A percentile compares a stretch with the other conserved stretches of the same genome.
Conservation (phyloP, 2,329 filamentous ascomycete species). For the Hysterium pulicare region DNA sequence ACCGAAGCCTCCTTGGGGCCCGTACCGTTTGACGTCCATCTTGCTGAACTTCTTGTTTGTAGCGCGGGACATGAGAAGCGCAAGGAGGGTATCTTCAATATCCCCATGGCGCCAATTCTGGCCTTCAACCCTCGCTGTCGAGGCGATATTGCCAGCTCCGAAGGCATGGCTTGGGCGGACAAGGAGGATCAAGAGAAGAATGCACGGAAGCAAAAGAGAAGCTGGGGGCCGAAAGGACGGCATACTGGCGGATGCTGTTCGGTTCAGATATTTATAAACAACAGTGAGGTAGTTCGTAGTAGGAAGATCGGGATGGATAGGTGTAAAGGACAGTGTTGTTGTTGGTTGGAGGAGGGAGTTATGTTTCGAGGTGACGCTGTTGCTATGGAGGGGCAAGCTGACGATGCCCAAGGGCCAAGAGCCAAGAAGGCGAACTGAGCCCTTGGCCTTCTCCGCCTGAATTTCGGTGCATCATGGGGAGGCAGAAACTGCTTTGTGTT, state of each 20-base stretch:
- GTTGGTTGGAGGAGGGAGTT: not conserved
- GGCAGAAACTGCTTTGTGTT: too few species aligned
- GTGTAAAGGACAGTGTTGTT: not conserved
- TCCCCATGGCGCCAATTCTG: conserved; percentile 70
- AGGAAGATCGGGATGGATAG: too few species aligned
- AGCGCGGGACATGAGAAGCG: conserved; percentile 62
- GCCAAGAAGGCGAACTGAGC: too few species aligned
- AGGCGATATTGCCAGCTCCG: conserved; percentile 84
- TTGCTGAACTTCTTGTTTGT: conserved; percentile 82
- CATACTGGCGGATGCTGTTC: not conserved
- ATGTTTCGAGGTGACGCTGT: too few species aligned
- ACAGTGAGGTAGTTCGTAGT: not conserved
- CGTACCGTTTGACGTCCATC: conserved; percentile 80
- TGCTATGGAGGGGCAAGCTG: too few species aligned
- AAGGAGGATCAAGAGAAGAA: conserved; percentile 59
- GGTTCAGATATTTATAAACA: not conserved
- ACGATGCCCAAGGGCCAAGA: too few species aligned
- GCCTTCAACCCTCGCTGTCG: conserved; percentile 75
- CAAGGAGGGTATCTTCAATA: conserved; percentile 86
- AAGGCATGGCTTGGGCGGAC: conserved; percentile 71
- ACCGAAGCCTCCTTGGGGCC: too few species aligned
- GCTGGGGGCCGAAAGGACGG: conserved; percentile 1
- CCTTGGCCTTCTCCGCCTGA: too few species aligned
- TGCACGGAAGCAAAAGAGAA: conserved; percentile 38
- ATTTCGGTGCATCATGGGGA: too few species aligned